Conservation (phyloP, 495 filamentous ascomycete species). For the Xylaria venustula region DNA sequence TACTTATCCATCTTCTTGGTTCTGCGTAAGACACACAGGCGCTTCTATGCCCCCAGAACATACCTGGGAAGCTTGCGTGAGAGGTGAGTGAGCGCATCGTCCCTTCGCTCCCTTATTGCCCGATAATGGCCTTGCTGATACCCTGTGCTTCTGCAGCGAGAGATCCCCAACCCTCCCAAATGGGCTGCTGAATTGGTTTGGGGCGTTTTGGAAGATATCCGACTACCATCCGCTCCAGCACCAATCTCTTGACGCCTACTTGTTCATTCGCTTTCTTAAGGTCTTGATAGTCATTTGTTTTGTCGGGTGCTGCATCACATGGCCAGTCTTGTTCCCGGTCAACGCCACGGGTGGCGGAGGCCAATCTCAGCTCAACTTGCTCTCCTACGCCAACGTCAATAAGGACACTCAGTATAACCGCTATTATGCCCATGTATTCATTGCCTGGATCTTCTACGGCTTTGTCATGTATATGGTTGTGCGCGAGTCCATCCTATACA, state of each 20-base stretch:
- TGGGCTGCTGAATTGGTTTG: constrained; percentile 74
- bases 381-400: constrained; percentile 74
- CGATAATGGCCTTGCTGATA: neutral
- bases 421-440: constrained; percentile 73
- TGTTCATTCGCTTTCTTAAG: constrained; percentile 83
- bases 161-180: constrained; percentile 66
- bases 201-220: constrained; percentile 71
- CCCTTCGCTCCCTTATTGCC: neutral
- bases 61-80: constrained; percentile 74
- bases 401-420: constrained; percentile 52
- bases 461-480: constrained; percentile 89
- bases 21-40: constrained; percentile 66
- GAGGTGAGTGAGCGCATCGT: constrained; percentile 46
- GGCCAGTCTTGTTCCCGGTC: constrained; percentile 82
- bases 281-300: constrained; percentile 70
- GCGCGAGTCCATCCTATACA: constrained; percentile 88
- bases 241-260: constrained; percentile 85
- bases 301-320: constrained; percentile 77
- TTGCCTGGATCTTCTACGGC: constrained; percentile 74
- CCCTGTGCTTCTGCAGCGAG: constrained; percentile 45
- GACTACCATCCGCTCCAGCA: constrained; percentile 85
- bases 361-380: constrained; percentile 68
- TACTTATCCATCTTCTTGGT: constrained; percentile 74
- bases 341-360: constrained; percentile 74
- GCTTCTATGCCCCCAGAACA: constrained; percentile 85